phyloP scores from a whole-genome alignment of 768 basidiomycete genomes.

The Lactarius sanguifluus region DNA sequence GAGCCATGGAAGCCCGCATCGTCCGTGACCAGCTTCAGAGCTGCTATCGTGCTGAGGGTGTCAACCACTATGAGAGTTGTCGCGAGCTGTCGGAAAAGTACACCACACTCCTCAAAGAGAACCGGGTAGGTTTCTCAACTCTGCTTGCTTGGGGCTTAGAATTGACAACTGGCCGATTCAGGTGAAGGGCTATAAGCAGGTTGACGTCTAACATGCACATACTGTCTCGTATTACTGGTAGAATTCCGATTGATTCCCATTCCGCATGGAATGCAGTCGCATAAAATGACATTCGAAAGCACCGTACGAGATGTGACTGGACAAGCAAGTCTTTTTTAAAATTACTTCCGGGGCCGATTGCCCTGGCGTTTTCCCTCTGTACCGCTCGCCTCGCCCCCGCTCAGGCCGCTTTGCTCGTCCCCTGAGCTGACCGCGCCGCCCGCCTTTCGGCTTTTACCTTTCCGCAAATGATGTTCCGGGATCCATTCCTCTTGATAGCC shows the following conservation, averaged over 20 bases:
- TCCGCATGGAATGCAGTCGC: neutral
- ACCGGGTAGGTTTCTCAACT: constrained; percentile 58
- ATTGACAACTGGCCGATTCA: constrained; percentile 35
- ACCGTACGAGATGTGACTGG: constrained; percentile 1
- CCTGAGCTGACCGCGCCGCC: constrained; percentile 52
- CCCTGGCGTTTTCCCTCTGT: constrained; percentile 48
- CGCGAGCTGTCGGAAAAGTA: constrained; percentile 85
- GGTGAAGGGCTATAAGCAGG: constrained; percentile 85
- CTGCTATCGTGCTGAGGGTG: constrained; percentile 88
- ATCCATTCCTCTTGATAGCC: constrained; percentile 91
- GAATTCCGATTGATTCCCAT: neutral
- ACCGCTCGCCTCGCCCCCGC: constrained; percentile 64
- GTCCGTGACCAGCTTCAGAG: constrained; percentile 86
- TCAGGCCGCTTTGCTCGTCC: constrained; percentile 50
- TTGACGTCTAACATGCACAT: constrained; percentile 48
- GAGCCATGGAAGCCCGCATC: constrained; percentile 88
- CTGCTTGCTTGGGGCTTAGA: constrained; percentile 1
- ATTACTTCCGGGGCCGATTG: constrained; percentile 53
- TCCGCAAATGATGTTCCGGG: constrained; percentile 83
- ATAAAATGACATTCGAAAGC: constrained; percentile 6
- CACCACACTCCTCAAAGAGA: constrained; percentile 70
- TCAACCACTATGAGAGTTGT: constrained; percentile 90
- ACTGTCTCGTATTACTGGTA: constrained; percentile 3
- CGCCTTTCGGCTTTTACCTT: constrained; percentile 52
- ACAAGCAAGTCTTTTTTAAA: constrained; percentile 40